These are phyloP conservation scores for Trypanosoma avium DNA, from an alignment of 208 protist genomes.

Conservation along the genomic window DNA sequence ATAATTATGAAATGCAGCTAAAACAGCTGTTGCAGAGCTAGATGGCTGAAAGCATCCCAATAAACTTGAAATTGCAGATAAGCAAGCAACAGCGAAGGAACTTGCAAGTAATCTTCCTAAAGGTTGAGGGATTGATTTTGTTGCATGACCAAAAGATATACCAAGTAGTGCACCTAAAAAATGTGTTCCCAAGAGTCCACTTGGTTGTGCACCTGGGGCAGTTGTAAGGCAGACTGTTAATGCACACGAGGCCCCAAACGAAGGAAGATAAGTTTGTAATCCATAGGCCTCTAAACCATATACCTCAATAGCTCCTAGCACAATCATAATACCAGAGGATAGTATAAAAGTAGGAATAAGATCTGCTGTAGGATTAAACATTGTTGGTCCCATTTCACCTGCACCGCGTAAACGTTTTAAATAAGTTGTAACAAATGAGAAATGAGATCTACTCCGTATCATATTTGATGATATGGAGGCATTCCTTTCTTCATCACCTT, in stretches of 20 bases:
- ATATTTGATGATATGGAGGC: no score
- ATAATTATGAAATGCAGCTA: constrained; percentile 57
- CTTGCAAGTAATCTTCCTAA: constrained; percentile 54
- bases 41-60: constrained; percentile 61
- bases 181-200: constrained; percentile 48
- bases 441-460: neutral
- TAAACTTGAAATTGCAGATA: constrained; percentile 50
- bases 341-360: constrained; percentile 49
- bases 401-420: constrained; percentile 44
- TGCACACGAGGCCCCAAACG: constrained; percentile 63
- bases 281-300: constrained; percentile 53
- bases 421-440: constrained; percentile 26
- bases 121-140: constrained; percentile 34
- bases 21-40: constrained; percentile 62
- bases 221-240: constrained; percentile 54
- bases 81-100: constrained; percentile 52
- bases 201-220: constrained; percentile 55
- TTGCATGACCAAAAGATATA: constrained; percentile 57
- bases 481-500: no score
- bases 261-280: constrained; percentile 49
- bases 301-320: constrained; percentile 48
- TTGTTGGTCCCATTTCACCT: constrained; percentile 31
- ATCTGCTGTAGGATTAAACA: constrained; percentile 40
- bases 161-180: constrained; percentile 61
- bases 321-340: constrained; percentile 46